phyloP scores from a whole-genome alignment of 164 flowering plant genomes.

The Kingdonia uniflora region DNA sequence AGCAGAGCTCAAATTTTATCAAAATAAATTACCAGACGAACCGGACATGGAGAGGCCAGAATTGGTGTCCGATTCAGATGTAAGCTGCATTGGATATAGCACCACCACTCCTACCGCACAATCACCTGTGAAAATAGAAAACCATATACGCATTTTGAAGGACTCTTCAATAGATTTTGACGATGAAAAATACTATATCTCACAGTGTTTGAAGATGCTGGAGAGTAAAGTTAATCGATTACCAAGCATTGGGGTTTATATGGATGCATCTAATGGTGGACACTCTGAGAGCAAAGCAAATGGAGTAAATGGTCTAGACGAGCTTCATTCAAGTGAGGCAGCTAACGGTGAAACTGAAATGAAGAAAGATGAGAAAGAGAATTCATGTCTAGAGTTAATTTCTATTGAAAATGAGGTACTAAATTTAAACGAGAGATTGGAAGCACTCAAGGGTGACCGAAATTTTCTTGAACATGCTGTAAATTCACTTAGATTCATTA shows the following conservation, averaged over 20 bases:
- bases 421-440: slow-evolving; percentile 37
- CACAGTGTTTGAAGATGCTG: slow-evolving; percentile 37
- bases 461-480: slow-evolving; percentile 43
- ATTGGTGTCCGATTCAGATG: slow-evolving; percentile 13
- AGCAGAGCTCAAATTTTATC: slow-evolving; percentile 50
- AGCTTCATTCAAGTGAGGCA: slow-evolving; percentile 9
- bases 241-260: slow-evolving; percentile 14
- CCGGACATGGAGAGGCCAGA: slow-evolving; percentile 14
- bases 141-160: slow-evolving; percentile 5
- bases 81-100: slow-evolving; percentile 8
- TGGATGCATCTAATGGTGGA: slow-evolving; percentile 17
- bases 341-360: slow-evolving; percentile 7
- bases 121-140: slow-evolving; percentile 2
- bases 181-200: slow-evolving; percentile 43
- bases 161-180: slow-evolving; percentile 28
- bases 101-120: background rate
- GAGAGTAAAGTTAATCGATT: slow-evolving; percentile 35
- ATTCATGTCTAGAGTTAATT: slow-evolving; percentile 11
- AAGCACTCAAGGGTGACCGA: slow-evolving; percentile 48
- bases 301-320: slow-evolving; percentile 7
- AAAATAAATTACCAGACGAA: slow-evolving; percentile 24
- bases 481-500: slow-evolving; percentile 40
- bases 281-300: slow-evolving; percentile 14
- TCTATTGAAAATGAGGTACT: slow-evolving; percentile 34
- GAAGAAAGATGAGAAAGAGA: slow-evolving; percentile 19